These are phyloP conservation scores for Pyrenophora seminiperda DNA, from an alignment of 2,329 filamentous ascomycete species.

Conservation along the genomic window DNA sequence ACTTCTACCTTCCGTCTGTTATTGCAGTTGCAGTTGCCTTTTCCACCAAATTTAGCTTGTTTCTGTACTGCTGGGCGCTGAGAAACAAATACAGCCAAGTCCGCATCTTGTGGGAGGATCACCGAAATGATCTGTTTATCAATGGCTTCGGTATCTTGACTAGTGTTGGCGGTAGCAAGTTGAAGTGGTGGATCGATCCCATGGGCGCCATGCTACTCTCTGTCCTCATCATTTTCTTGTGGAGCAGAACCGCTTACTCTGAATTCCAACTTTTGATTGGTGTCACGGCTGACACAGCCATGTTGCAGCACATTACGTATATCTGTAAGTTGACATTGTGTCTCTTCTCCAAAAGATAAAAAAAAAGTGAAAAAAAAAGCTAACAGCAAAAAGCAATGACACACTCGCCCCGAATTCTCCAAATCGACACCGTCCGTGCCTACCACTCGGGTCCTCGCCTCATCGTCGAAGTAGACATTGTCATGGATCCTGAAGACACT, in stretches of 20 bases:
- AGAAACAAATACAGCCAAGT: constrained; percentile 91
- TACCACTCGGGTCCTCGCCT: constrained; percentile 89
- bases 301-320: constrained; percentile 93
- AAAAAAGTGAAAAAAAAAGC: constrained; percentile 30
- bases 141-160: constrained; percentile 93
- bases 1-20: constrained; percentile 80
- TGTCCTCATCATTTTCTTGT: constrained; percentile 75
- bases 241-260: constrained; percentile 81
- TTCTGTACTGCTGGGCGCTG: constrained; percentile 90
- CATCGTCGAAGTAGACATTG: constrained; percentile 94
- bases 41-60: constrained; percentile 78
- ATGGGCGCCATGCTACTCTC: constrained; percentile 87
- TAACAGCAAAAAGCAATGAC: constrained; percentile 79
- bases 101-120: constrained; percentile 92
- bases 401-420: constrained; percentile 76
- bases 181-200: constrained; percentile 94
- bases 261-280: constrained; percentile 94
- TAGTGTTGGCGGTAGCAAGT: constrained; percentile 85
- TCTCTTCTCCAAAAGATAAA: background rate
- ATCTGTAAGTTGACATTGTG: constrained; percentile 62
- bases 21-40: constrained; percentile 87
- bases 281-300: constrained; percentile 81
- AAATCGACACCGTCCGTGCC: constrained; percentile 93
- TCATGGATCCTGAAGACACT: constrained; percentile 79
- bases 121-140: constrained; percentile 96